A percentile compares a stretch with the other conserved stretches of the same genome.
Evolutionary conservation across 306 rosid genomes (phyloP).

Genomic region (Begonia peltatifolia): DNA sequence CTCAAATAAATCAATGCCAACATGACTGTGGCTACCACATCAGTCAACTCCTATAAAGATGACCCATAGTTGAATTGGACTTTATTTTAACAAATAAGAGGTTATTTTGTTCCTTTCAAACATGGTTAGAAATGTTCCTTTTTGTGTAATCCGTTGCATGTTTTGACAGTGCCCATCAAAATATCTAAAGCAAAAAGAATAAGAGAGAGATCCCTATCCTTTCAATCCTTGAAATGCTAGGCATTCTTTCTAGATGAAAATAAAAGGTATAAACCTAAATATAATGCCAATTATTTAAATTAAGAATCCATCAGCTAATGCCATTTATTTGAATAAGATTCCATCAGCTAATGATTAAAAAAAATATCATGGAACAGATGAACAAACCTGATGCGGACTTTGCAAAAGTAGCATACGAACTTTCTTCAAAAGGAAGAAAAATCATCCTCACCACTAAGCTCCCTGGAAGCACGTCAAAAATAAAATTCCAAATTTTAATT

Average conservation of each 20-base stretch:
- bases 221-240: neutral
- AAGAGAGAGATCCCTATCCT: neutral
- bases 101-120: too few species aligned
- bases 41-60: too few species aligned
- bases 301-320: neutral
- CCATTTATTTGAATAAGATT: neutral
- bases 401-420: constrained; percentile 82
- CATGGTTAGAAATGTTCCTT: too few species aligned
- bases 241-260: neutral
- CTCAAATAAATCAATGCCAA: too few species aligned
- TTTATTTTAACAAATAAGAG: too few species aligned
- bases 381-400: constrained; percentile 91
- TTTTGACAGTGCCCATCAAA: too few species aligned
- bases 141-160: too few species aligned
- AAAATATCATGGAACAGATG: constrained; percentile 23
- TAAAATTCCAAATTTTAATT: too few species aligned
- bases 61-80: too few species aligned
- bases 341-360: neutral
- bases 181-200: neutral
- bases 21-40: too few species aligned
- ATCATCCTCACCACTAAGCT: constrained; percentile 91
- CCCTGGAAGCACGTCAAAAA: constrained; percentile 36
- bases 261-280: neutral
- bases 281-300: neutral
- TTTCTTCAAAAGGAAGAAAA: constrained; percentile 96